Base-by-base conservation (phyloP, 768 basidiomycete genomes). In the Amanita pallidorosea region DNA sequence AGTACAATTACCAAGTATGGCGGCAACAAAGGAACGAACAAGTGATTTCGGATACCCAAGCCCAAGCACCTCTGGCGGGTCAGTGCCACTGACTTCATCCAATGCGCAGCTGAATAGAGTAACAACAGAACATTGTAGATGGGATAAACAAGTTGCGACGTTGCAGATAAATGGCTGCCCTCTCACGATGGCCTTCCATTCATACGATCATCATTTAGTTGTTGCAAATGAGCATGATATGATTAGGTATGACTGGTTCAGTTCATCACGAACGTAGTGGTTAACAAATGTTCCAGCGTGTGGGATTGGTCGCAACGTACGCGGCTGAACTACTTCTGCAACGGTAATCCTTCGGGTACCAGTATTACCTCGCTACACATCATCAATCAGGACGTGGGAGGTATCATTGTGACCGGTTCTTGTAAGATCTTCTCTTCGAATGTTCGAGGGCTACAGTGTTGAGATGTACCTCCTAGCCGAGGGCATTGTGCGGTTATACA, bases 1-100 rank as follows among this genome's bases (percentile, higher is more conserved):
- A 86, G 56, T 98, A 94, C 60, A 98, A 96, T 60, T 87, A 95
- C 60, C 94, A 96, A 60, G 80, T 93, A 0, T 98, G 94, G 94
- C 75, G 94, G 55, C 86, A 94, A 58, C 77, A 85, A 55, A 81
- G 93, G 47, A 96, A 96, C 59, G 93, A 97, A 57, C 74, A 80
- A 51, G 77, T 93, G 45, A 71, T 81, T 17, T 65, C 73, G 29
- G 81, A 86, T 59, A 91, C 88, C 4, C 69, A 75, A 49, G 66
- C 75, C 12, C 85, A 92, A 59, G 79, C 83, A 27, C 71, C 77
- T n/a, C 65, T 75, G 43, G 89, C 94, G 5, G 81, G 94, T 90
- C 57, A 61, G 81, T 55, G 15, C 17, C 40, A 11, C 27, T 22
- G 47, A 35, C 25, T 9, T 3, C 12, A 34, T 46, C 31, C 15